Evolutionary conservation across 345 rosid genomes (phyloP), one percentile per base, ranked within the genome.

Genomic region (Hibiscus tridactylites): DNA sequence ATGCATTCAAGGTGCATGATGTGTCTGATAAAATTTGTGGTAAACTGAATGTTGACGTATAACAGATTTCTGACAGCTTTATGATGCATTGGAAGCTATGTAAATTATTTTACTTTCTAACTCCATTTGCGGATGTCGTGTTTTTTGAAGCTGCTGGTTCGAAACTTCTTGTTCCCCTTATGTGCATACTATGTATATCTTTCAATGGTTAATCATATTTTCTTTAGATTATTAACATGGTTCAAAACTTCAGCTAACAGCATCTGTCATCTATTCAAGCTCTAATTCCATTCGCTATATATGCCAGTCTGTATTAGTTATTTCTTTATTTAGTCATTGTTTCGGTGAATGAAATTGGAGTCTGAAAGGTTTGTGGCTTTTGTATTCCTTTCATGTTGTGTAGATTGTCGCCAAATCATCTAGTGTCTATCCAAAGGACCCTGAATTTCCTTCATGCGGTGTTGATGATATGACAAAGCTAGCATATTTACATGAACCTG

Each of bases 391-490:
- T 60, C 46, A 70, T 56, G 24, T 67, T 35, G 50, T 78, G 53
- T 78, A 95, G 99, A 90, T 92, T 72, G 82, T 80, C 73, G 86
- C 80, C 61, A 90, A 92, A 76, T 83, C 67, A 63, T 83, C 88
- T 65, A 80, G 75, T 76, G 82, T 81, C 53, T 81, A 89, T 76
- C 91, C 91, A n/a, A 89, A 87, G 79, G 99, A 95, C 82, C 80
- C 96, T 8, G 98, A 92, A 81, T 88, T 87, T 74, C 99, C 99
- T 67, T 85, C 82, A 64, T 80, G 82, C 46, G 99, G 99, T 2
- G 90, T 92, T 77, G 99, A 95, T 68, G 99, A 95, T 81, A 92
- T 95, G 99, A 92, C 96, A 64, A 95, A 83, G 85, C 87, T 95
- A 71, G 89, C 99, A 49, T 90, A 95, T 87, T 77, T 95, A 71